phyloP scores from a whole-genome alignment of 2,329 filamentous ascomycete genomes.

The Phyllosticta capitalensis region DNA sequence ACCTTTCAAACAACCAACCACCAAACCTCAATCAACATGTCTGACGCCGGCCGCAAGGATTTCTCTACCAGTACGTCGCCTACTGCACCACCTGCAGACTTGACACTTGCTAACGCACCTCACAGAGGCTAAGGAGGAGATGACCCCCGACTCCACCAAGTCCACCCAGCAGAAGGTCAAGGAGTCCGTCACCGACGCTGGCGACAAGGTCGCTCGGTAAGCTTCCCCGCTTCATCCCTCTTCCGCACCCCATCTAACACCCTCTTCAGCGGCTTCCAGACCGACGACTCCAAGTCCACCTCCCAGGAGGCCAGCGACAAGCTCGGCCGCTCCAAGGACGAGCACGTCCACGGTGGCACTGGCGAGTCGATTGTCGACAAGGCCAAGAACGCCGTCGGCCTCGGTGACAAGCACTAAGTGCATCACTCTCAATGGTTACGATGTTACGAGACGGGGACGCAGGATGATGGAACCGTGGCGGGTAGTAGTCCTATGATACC shows the following conservation, averaged over 20 bases:
- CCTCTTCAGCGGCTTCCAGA: slow-evolving; percentile 32
- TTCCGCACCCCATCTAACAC: slow-evolving; percentile 15
- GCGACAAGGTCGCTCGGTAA: slow-evolving; percentile 46
- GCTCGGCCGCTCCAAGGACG: slow-evolving; percentile 29
- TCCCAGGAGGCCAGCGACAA: slow-evolving; percentile 40
- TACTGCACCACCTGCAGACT: not conserved
- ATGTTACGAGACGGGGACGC: not conserved
- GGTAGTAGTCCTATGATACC: slow-evolving; percentile 11
- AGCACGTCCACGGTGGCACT: slow-evolving; percentile 27
- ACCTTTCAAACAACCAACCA: slow-evolving; percentile 18
- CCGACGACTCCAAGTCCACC: slow-evolving; percentile 47
- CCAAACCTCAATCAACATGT: slow-evolving; percentile 43
- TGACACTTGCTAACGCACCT: slow-evolving; percentile 15
- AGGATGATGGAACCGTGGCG: not conserved
- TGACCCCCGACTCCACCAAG: slow-evolving; percentile 52
- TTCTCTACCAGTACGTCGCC: slow-evolving; percentile 37
- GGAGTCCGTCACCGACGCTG: slow-evolving; percentile 46
- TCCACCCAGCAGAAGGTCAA: slow-evolving; percentile 50
- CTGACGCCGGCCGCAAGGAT: slow-evolving; percentile 54
- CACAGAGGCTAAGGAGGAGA: slow-evolving; percentile 46
- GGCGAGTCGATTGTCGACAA: slow-evolving; percentile 35
- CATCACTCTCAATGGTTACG: not conserved
- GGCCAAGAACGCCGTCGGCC: slow-evolving; percentile 39
- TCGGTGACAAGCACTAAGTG: slow-evolving; percentile 31
- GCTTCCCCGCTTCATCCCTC: slow-evolving; percentile 9